phyloP scores from a whole-genome alignment of 75 land plant species.

The Cupressus sempervirens region DNA sequence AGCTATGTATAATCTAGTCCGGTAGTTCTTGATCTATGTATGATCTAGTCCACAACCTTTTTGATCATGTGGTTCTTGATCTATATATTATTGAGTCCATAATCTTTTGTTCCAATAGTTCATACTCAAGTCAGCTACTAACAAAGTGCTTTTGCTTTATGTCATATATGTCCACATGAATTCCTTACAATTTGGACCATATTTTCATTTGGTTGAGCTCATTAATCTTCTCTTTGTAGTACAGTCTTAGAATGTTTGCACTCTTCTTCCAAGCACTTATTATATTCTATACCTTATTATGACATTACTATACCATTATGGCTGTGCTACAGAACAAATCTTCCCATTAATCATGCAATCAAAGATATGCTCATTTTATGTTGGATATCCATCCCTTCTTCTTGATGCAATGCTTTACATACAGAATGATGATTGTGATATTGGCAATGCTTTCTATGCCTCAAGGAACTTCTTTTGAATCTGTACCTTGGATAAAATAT shows the following conservation, averaged over 20 bases:
- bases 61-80: too few relatives aligned
- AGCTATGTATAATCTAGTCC: too few relatives aligned
- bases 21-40: too few relatives aligned
- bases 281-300: background rate
- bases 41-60: too few relatives aligned
- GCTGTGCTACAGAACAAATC: background rate
- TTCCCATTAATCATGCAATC: background rate
- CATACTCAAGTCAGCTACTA: too few relatives aligned
- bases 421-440: background rate
- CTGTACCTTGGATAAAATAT: background rate
- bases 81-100: too few relatives aligned
- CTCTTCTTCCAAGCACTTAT: background rate
- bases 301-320: background rate
- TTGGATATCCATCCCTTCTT: too few relatives aligned
- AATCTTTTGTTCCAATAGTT: too few relatives aligned
- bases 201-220: background rate
- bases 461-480: background rate
- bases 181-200: background rate
- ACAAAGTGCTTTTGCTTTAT: too few relatives aligned
- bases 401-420: background rate
- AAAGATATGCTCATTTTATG: background rate
- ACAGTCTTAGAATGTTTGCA: background rate
- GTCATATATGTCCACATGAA: background rate
- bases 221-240: background rate
- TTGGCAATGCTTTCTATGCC: background rate